A percentile compares a stretch with the other conserved stretches of the same genome.
phyloP scores from a whole-genome alignment of 192 early-diverging fungal genomes.

The Gigaspora rosea region DNA sequence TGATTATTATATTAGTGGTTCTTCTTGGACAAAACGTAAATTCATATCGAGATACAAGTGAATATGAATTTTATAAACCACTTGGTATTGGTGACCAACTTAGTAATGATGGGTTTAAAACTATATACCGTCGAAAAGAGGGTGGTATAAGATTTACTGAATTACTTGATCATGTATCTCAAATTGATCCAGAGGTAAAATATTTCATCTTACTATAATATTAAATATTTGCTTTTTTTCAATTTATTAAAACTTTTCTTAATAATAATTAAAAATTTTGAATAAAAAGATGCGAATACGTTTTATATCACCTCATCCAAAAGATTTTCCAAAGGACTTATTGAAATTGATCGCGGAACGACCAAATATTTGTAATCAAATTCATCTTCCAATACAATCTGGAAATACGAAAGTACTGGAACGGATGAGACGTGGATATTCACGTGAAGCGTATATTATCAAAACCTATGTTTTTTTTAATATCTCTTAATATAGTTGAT shows the following conservation, averaged over 20 bases:
- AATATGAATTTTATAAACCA: constrained; percentile 51
- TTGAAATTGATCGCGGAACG: constrained; percentile 66
- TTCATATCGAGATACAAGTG: constrained; percentile 71
- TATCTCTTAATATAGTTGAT: neutral
- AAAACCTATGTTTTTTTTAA: neutral
- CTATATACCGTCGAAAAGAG: constrained; percentile 74
- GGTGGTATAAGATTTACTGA: constrained; percentile 77
- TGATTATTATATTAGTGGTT: constrained; percentile 42
- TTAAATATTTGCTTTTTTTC: neutral
- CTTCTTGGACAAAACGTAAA: constrained; percentile 83
- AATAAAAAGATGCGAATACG: constrained; percentile 64
- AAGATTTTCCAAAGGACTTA: constrained; percentile 76
- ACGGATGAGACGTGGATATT: constrained; percentile 77
- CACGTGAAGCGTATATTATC: constrained; percentile 57
- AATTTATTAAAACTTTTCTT: neutral
- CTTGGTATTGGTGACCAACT: constrained; percentile 46
- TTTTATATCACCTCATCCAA: constrained; percentile 80
- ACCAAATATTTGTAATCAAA: constrained; percentile 70
- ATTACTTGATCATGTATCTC: constrained; percentile 65
- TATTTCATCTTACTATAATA: neutral
- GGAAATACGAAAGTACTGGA: constrained; percentile 65
- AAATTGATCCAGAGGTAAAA: constrained; percentile 62
- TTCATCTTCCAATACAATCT: constrained; percentile 76
- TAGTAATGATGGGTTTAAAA: constrained; percentile 67
- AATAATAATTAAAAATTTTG: neutral